Conservation (phyloP, 2,329 filamentous ascomycete genomes). For the Beauveria medogensis region DNA sequence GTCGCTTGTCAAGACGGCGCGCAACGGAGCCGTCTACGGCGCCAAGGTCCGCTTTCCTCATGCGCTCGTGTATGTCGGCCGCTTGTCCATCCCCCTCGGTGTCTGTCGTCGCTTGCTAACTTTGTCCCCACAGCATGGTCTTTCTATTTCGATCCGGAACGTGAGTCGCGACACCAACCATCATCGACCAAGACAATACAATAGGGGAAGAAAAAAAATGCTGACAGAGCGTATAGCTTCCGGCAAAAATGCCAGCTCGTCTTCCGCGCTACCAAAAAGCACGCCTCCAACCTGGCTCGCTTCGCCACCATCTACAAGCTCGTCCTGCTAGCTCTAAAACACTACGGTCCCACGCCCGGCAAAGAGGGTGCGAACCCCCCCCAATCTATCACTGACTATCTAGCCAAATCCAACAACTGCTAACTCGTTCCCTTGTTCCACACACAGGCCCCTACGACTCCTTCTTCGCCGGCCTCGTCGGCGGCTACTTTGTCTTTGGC, state of each 20-base stretch:
- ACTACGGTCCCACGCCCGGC: constrained; percentile 47
- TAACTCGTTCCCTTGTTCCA: background rate
- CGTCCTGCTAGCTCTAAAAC: constrained; percentile 66
- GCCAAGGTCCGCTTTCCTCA: constrained; percentile 97
- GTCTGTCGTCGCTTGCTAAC: background rate
- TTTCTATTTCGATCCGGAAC: constrained; percentile 90
- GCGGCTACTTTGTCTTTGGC: constrained; percentile 91
- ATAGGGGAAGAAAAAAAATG: constrained; percentile 22
- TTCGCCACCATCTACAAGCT: constrained; percentile 90
- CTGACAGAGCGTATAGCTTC: constrained; percentile 33
- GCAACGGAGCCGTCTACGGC: constrained; percentile 95
- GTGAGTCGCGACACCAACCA: constrained; percentile 37
- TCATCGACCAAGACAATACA: background rate
- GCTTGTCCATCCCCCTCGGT: constrained; percentile 28
- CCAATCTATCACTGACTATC: background rate
- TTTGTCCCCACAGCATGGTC: constrained; percentile 61
- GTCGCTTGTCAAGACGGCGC: constrained; percentile 80
- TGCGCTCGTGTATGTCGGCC: constrained; percentile 62
- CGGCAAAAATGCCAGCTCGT: constrained; percentile 72
- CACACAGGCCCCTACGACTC: constrained; percentile 61
- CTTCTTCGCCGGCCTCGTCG: constrained; percentile 78
- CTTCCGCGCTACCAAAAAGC: constrained; percentile 77
- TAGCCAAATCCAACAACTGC: background rate
- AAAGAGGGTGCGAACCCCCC: constrained; percentile 41
- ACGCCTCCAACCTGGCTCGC: constrained; percentile 83